phyloP scores from a whole-genome alignment of 2,329 filamentous ascomycete genomes.

The Colletotrichum lupini region DNA sequence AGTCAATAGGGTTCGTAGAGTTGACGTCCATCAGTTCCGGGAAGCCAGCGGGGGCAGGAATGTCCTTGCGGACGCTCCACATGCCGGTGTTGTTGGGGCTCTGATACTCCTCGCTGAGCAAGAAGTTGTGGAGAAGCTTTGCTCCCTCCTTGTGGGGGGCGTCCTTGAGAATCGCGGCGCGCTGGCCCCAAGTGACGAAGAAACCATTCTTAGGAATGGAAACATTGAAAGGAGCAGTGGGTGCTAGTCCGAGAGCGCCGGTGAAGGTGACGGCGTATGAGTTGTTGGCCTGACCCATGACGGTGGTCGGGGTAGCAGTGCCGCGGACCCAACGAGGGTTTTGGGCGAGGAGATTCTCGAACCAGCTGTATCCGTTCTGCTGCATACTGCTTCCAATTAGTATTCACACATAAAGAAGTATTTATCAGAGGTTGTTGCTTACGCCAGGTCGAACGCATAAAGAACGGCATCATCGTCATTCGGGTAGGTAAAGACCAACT shows the following conservation, averaged over 20 bases:
- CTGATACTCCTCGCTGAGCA: constrained; percentile 56
- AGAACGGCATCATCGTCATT: constrained; percentile 68
- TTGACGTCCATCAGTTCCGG: constrained; percentile 43
- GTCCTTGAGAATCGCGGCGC: constrained; percentile 57
- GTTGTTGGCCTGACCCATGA: constrained; percentile 46
- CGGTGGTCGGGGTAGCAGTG: constrained; percentile 52
- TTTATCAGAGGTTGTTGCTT: constrained; percentile 36
- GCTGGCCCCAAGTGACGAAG: constrained; percentile 61
- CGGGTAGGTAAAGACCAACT: constrained; percentile 65
- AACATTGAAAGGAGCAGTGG: constrained; percentile 38
- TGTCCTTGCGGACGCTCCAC: constrained; percentile 50
- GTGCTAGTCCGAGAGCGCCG: constrained; percentile 35
- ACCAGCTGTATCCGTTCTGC: constrained; percentile 56
- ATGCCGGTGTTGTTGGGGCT: constrained; percentile 37
- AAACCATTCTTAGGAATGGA: constrained; percentile 48
- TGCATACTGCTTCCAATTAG: constrained; percentile 42
- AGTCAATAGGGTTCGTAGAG: constrained; percentile 49
- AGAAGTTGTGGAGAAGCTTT: constrained; percentile 60
- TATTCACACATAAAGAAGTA: neutral
- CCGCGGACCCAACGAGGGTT: constrained; percentile 66
- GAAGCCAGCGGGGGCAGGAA: constrained; percentile 42
- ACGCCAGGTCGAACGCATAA: constrained; percentile 61
- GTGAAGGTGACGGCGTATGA: constrained; percentile 48
- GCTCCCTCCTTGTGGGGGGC: constrained; percentile 61
- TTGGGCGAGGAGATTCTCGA: constrained; percentile 58